Base-by-base conservation (phyloP, 768 basidiomycete species). In the Serendipita sp. region DNA sequence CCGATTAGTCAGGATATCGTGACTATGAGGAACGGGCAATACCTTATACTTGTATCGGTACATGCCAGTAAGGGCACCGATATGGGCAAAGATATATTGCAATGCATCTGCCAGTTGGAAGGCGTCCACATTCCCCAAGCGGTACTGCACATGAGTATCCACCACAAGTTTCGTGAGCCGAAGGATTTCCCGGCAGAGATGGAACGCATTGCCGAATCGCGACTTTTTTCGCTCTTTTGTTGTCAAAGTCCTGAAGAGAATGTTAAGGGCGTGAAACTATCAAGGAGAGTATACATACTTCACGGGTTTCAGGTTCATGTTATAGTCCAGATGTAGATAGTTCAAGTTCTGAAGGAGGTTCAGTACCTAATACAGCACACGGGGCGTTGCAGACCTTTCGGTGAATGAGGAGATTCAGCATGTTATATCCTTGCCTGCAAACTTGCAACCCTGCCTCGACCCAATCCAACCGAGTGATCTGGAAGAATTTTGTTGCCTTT, bases 181-280 rank as follows among this genome's bases (percentile, higher is more conserved):
- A 34, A 99, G 77, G 66, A 99, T 99, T 76, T 99, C 96, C 73
- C 96, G 91, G 71, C 94, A 97, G 67, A 99, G 72, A 73, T 95
- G 92, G 83, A 96, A 97, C 4, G 96, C 96, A 73, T 99, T 99
- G 79, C 96, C 96, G 75, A 99, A 99, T 68, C 96, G 90, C 37
- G 96, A 98, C 79, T 98, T 98, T 77, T 99, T 99, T 62, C 96
- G 88, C 76, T 99, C 96, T 75, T 99, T 99, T 16, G 96, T 99
- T 8, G 96, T 99, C 48, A 99, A 77, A 1, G 96, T 99, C 80
- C 87, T 90, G 72, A 69, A 76, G 43, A 53, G 50, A n/a, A 45
- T 63, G 67, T 18, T 64, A 64, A 65, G 71, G 68, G 16, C 64
- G 45, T 58, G 40, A 64, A 10, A n/a, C 23, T 43, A 5, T n/a